These are phyloP conservation scores for Beauveria rudraprayagi DNA, from an alignment of 2,329 filamentous ascomycete genomes.

Conservation along the genomic window DNA sequence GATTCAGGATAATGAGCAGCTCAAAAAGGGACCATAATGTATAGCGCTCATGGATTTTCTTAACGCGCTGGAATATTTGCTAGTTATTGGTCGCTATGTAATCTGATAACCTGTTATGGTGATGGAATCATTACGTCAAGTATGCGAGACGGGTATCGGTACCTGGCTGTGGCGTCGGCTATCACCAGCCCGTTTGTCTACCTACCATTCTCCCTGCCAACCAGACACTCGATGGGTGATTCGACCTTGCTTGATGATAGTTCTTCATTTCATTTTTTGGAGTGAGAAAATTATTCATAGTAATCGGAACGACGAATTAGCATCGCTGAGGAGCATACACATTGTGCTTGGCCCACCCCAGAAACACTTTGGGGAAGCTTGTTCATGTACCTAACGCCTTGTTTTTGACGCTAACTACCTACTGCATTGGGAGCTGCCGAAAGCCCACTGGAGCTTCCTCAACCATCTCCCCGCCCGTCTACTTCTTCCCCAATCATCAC, in stretches of 20 bases:
- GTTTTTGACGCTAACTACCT: not conserved
- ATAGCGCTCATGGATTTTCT: too few relatives aligned
- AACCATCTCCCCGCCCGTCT: not conserved
- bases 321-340: too few relatives aligned
- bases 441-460: not conserved
- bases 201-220: not conserved
- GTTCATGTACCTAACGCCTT: not conserved
- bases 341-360: not conserved
- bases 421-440: not conserved
- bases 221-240: too few relatives aligned
- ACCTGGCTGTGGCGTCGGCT: not conserved
- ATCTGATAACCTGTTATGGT: too few relatives aligned
- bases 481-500: not conserved
- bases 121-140: constrained; percentile 9
- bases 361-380: constrained; percentile 4
- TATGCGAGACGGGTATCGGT: not conserved
- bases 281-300: too few relatives aligned
- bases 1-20: not conserved
- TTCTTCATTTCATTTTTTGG: too few relatives aligned
- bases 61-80: too few relatives aligned
- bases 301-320: too few relatives aligned
- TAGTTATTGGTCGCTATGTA: too few relatives aligned
- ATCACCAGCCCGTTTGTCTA: not conserved
- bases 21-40: too few relatives aligned
- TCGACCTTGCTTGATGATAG: too few relatives aligned